A percentile compares a stretch with the other conserved stretches of the same genome.
Evolutionary conservation across 345 rosid species (phyloP).

Genomic region (Populus alba): DNA sequence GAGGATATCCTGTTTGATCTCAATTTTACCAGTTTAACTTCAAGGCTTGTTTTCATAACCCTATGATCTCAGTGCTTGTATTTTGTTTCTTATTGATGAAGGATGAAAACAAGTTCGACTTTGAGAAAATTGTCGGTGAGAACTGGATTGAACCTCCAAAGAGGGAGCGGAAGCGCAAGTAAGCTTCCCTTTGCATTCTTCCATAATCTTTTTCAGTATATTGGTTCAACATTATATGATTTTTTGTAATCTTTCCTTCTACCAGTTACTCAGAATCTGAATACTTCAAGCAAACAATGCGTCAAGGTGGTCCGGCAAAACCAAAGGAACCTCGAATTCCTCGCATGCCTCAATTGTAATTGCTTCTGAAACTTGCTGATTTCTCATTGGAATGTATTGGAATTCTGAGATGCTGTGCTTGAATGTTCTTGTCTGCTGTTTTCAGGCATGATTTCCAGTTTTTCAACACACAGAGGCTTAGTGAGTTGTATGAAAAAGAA

Average conservation of each 20-base stretch:
- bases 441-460: slow-evolving; percentile 95
- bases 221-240: slow-evolving; percentile 6
- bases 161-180: slow-evolving; percentile 99
- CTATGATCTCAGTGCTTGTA: background rate
- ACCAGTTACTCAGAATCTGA: slow-evolving; percentile 93
- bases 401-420: slow-evolving; percentile 5
- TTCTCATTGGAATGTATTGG: background rate
- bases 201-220: background rate
- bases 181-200: slow-evolving; percentile 15
- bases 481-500: slow-evolving; percentile 96
- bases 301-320: slow-evolving; percentile 90
- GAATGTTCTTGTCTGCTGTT: slow-evolving; percentile 11
- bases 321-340: slow-evolving; percentile 98
- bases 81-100: slow-evolving; percentile 27
- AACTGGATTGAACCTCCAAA: slow-evolving; percentile 98
- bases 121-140: slow-evolving; percentile 89
- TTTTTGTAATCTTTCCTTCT: background rate
- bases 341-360: slow-evolving; percentile 98
- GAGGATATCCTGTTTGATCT: background rate
- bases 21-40: background rate
- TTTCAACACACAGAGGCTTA: slow-evolving; percentile 91
- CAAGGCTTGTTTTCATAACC: background rate
- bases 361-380: slow-evolving; percentile 10
- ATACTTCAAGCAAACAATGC: slow-evolving; percentile 93
- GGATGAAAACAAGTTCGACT: slow-evolving; percentile 93